Evolutionary conservation across 495 filamentous ascomycete species (phyloP).

Genomic region (Neurospora sublineolata): DNA sequence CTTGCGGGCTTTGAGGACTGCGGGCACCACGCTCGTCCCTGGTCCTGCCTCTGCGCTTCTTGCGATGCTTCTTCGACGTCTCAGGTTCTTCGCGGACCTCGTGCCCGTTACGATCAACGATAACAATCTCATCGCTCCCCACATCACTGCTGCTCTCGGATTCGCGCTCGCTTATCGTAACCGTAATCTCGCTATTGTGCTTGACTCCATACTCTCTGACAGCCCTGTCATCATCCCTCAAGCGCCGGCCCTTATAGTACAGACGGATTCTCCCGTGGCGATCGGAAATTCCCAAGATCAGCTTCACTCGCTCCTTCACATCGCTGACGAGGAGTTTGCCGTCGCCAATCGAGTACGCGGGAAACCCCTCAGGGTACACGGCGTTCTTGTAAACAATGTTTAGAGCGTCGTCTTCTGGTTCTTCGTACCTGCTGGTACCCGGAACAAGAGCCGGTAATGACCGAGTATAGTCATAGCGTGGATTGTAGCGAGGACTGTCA

Average conservation of each 20-base stretch:
- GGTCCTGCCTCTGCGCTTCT: constrained; percentile 12
- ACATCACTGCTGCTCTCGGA: constrained; percentile 41
- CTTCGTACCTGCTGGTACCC: constrained; percentile 13
- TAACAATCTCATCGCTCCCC: constrained; percentile 33
- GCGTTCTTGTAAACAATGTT: constrained; percentile 59
- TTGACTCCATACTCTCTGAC: constrained; percentile 67
- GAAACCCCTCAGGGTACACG: constrained; percentile 69
- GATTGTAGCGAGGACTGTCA: constrained; percentile 16
- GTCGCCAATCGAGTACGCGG: constrained; percentile 70
- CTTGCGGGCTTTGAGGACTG: constrained; percentile 19
- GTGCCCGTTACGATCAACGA: constrained; percentile 18
- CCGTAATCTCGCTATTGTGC: constrained; percentile 61
- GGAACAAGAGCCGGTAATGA: constrained; percentile 11
- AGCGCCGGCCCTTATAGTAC: constrained; percentile 69
- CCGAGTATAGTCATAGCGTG: background rate
- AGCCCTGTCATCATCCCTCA: constrained; percentile 54
- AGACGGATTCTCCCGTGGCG: constrained; percentile 52
- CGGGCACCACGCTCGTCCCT: constrained; percentile 11
- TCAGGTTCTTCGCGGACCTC: constrained; percentile 4
- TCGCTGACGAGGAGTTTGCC: constrained; percentile 58
- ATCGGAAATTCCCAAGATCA: constrained; percentile 48
- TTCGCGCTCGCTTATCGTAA: constrained; percentile 40
- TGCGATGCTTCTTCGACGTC: constrained; percentile 11
- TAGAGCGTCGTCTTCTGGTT: constrained; percentile 60
- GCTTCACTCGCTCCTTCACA: constrained; percentile 52